These are phyloP conservation scores for Leptomonas seymouri DNA, from an alignment of 208 protist species.

Conservation along the genomic window DNA sequence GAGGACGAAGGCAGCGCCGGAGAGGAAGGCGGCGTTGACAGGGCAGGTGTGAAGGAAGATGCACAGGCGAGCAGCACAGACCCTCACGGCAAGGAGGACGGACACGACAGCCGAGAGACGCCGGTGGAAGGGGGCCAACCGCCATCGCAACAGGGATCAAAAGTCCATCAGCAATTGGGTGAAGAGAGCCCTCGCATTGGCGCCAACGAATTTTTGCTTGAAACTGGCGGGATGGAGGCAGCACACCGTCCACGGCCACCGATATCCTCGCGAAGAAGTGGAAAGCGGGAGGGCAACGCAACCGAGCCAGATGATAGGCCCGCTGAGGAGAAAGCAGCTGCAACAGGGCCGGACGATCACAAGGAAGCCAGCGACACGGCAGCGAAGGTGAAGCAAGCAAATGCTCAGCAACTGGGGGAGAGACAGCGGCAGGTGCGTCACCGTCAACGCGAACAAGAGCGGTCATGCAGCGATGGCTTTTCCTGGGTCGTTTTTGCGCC, in stretches of 20 bases:
- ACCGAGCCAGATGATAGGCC: not conserved
- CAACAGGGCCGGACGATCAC: not conserved
- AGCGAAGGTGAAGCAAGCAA: not conserved
- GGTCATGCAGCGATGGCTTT: slow-evolving; percentile 16
- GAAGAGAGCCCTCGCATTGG: slow-evolving; percentile 1
- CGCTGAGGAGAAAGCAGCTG: not conserved
- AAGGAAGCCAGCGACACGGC: not conserved
- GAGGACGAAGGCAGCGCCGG: not conserved
- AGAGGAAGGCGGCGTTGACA: not conserved
- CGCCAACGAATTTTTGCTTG: not conserved
- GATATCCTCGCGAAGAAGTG: not conserved
- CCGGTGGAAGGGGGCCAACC: not conserved
- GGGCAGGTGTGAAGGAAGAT: not conserved
- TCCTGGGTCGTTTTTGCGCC: slow-evolving; percentile 46
- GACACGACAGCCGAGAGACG: not conserved
- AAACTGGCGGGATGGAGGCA: not conserved
- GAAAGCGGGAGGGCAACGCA: not conserved
- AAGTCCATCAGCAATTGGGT: not conserved
- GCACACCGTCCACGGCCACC: too few relatives aligned
- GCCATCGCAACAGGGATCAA: not conserved
- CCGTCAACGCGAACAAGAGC: not conserved
- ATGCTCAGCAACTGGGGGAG: not conserved
- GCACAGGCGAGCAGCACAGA: not conserved
- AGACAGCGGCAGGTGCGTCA: not conserved
- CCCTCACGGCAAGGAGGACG: not conserved